Evolutionary conservation across 805 yeast species (phyloP).

Genomic region (Kregervanrija delftensis): DNA sequence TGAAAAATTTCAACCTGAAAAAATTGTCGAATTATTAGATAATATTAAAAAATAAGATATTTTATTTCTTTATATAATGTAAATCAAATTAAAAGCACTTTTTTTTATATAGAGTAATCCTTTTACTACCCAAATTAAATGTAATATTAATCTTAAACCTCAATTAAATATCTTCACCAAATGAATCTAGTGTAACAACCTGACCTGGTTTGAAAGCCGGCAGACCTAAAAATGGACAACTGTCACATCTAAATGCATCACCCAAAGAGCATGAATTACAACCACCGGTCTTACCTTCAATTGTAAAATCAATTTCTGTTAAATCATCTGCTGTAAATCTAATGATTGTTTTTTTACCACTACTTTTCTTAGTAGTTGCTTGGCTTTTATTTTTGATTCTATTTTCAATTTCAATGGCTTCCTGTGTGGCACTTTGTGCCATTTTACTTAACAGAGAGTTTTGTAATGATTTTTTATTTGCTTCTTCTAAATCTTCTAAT

Average conservation of each 20-base stretch:
- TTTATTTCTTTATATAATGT: too few relatives aligned
- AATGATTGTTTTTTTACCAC: conserved; percentile 24
- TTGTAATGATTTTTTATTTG: conserved; percentile 36
- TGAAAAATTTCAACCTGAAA: too few relatives aligned
- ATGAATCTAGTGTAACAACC: conserved; percentile 64
- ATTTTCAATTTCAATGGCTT: conserved; percentile 49
- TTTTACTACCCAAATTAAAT: too few relatives aligned
- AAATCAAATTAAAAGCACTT: too few relatives aligned
- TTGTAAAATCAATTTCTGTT: conserved; percentile 89
- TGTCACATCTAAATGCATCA: conserved; percentile 97
- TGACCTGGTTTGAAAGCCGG: conserved; percentile 99
- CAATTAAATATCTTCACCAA: conserved; percentile 65
- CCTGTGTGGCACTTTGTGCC: conserved; percentile 46
- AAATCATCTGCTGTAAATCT: conserved; percentile 61
- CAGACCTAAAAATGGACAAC: conserved; percentile 93
- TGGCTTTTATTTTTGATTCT: conserved; percentile 26
- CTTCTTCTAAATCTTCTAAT: conserved; percentile 61
- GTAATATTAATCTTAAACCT: too few relatives aligned
- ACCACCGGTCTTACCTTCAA: conserved; percentile 96
- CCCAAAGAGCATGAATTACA: conserved; percentile 97
- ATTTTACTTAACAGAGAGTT: conserved; percentile 36
- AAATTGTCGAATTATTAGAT: too few relatives aligned
- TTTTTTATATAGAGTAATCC: too few relatives aligned
- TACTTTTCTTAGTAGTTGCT: conserved; percentile 15
- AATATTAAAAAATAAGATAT: too few relatives aligned